phyloP scores from a whole-genome alignment of 1,284 basidiomycete species.

The Heliocybe sulcata region DNA sequence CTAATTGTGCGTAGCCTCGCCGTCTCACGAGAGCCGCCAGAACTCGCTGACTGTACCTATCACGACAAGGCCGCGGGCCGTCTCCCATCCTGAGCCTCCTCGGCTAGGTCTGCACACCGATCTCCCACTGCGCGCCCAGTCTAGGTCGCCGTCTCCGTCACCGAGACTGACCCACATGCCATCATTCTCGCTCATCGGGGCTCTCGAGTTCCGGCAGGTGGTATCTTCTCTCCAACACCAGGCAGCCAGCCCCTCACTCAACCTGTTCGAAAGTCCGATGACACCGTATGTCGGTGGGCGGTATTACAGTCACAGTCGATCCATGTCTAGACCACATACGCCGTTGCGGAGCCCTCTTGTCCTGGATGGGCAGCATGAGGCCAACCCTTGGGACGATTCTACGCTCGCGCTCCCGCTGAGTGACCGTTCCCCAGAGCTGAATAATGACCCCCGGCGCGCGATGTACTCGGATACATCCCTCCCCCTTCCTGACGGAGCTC shows the following conservation, averaged over 20 bases:
- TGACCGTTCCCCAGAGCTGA: slow-evolving; percentile 27
- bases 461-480: slow-evolving; percentile 17
- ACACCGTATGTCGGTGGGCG: slow-evolving; percentile 71
- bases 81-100: slow-evolving; percentile 29
- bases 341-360: slow-evolving; percentile 15
- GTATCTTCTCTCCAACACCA: slow-evolving; percentile 72
- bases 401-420: slow-evolving; percentile 37
- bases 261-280: slow-evolving; percentile 59
- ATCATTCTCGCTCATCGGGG: slow-evolving; percentile 86
- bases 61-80: slow-evolving; percentile 22
- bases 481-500: slow-evolving; percentile 20
- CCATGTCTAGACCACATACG: slow-evolving; percentile 19
- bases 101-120: slow-evolving; percentile 33
- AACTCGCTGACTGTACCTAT: slow-evolving; percentile 11
- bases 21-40: slow-evolving; percentile 5
- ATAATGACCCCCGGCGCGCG: slow-evolving; percentile 13
- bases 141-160: slow-evolving; percentile 29
- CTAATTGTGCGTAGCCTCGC: neutral
- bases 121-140: slow-evolving; percentile 26
- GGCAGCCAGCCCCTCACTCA: slow-evolving; percentile 48
- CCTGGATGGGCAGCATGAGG: slow-evolving; percentile 9
- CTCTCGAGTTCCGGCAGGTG: slow-evolving; percentile 89
- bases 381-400: slow-evolving; percentile 42
- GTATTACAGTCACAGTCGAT: slow-evolving; percentile 42
- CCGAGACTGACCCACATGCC: slow-evolving; percentile 48